Conservation (phyloP, 495 filamentous ascomycete genomes). For the Ramalina intermedia region DNA sequence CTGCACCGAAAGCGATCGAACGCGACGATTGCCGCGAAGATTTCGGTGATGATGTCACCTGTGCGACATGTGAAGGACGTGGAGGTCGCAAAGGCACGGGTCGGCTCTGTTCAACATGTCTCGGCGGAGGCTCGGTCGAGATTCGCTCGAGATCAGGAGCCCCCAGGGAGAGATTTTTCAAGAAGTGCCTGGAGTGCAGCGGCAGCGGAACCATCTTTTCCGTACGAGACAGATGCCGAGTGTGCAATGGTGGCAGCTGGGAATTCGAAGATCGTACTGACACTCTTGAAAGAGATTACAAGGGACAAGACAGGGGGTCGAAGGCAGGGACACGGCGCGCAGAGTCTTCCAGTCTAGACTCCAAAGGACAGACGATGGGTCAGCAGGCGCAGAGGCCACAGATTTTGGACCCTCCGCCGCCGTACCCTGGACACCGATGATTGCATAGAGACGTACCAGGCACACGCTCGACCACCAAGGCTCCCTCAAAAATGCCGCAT, state of each 20-base stretch:
- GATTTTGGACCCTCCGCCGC: too few relatives aligned
- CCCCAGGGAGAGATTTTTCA: background rate
- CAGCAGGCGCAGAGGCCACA: too few relatives aligned
- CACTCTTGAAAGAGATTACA: too few relatives aligned
- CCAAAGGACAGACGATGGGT: too few relatives aligned
- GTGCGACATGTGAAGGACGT: background rate
- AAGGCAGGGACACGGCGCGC: too few relatives aligned
- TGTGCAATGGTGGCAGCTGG: background rate
- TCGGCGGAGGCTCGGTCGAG: background rate
- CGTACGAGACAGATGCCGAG: background rate
- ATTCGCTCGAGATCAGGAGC: background rate
- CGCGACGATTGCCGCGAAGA: background rate
- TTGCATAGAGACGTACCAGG: too few relatives aligned
- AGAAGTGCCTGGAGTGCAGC: background rate
- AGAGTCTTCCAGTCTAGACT: too few relatives aligned
- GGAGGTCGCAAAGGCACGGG: constrained; percentile 2
- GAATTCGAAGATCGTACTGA: too few relatives aligned
- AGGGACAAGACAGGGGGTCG: background rate
- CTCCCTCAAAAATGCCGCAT: too few relatives aligned
- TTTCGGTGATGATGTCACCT: background rate
- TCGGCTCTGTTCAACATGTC: background rate
- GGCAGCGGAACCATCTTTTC: background rate
- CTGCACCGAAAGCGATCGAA: background rate
- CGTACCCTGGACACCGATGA: too few relatives aligned
- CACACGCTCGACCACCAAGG: too few relatives aligned